These are phyloP conservation scores for Parachlorella kessleri DNA, from an alignment of 139 green algal species.

Conservation along the genomic window DNA sequence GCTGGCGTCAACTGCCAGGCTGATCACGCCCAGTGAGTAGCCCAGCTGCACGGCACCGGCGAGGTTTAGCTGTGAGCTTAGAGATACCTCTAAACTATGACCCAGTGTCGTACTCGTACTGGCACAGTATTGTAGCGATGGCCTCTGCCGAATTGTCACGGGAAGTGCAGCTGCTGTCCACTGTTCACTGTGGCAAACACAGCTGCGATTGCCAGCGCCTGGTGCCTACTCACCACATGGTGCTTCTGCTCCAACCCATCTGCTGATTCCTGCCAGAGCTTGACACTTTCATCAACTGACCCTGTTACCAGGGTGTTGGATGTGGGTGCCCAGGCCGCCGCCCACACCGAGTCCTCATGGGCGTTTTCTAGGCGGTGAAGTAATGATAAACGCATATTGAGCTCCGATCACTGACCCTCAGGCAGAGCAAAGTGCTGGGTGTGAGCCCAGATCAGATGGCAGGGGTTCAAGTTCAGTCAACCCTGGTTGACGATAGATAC, in stretches of 20 bases:
- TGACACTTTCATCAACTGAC: constrained; percentile 83
- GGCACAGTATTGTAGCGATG: too few relatives aligned
- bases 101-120: too few relatives aligned
- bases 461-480: too few relatives aligned
- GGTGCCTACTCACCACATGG: constrained; percentile 31
- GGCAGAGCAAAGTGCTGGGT: too few relatives aligned
- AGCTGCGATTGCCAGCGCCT: too few relatives aligned
- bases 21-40: constrained; percentile 85
- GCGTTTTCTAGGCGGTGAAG: constrained; percentile 61
- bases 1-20: constrained; percentile 63
- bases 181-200: too few relatives aligned
- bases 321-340: constrained; percentile 62
- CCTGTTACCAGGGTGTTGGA: constrained; percentile 71
- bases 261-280: constrained; percentile 65
- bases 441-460: too few relatives aligned
- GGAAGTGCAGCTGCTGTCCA: too few relatives aligned
- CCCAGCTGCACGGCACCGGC: constrained; percentile 71
- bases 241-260: constrained; percentile 43
- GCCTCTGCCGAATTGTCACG: too few relatives aligned
- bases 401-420: too few relatives aligned
- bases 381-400: constrained; percentile 54
- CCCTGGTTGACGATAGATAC: not conserved
- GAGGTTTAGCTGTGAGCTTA: too few relatives aligned
- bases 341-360: constrained; percentile 88
- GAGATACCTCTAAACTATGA: too few relatives aligned